Evolutionary conservation across 371 early-diverging fungal genomes (phyloP), one percentile per base, ranked within the genome.

Genomic region (Mortierella sp.): DNA sequence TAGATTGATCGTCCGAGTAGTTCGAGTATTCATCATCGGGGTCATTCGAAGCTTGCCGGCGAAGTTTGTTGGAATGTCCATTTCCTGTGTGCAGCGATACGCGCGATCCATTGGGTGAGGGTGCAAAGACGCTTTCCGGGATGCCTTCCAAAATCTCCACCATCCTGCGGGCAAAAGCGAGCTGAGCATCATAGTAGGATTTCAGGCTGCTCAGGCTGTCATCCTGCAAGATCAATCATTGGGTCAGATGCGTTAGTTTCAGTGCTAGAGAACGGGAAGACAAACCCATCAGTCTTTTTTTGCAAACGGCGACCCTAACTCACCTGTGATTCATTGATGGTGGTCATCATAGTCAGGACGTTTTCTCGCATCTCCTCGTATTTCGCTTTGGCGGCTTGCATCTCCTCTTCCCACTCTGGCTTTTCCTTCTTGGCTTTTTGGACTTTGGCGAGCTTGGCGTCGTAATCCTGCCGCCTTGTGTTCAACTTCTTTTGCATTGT

Each of bases 361-460:
- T 90, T 86, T 55, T 90, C 87, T 52, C 87, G 84, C 13, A 93
- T 88, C 67, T 97, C 97, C 57, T 97, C 96, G 67, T 96, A 97
- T 73, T 96, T 96, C 17, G 87, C 78, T 71, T 94, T 95, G 3
- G 96, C 90, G 0, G 91, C 89, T 45, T 94, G 89, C 78, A 93
- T 83, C 50, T 96, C 97, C 62, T 97, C 96, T 66, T 95, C 97
- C 57, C 94, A 83, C 44, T 92, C 90, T 8, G 94, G 91, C 44
- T 90, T 93, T 65, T 96, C 96, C 80, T 95, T 96, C 78, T 95
- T 95, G 25, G 89, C 85, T 68, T 92, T 94, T 65, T 94, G 91
- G 21, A 94, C 86, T 64, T 92, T 91, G 80, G 86, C 88, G 25
- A 91, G 78, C 79, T 96, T 97, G 44, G 95, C 88, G 77, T 98